These are phyloP conservation scores for Trichoderma arundinaceum DNA, from an alignment of 2,329 filamentous ascomycete species.

Conservation along the genomic window DNA sequence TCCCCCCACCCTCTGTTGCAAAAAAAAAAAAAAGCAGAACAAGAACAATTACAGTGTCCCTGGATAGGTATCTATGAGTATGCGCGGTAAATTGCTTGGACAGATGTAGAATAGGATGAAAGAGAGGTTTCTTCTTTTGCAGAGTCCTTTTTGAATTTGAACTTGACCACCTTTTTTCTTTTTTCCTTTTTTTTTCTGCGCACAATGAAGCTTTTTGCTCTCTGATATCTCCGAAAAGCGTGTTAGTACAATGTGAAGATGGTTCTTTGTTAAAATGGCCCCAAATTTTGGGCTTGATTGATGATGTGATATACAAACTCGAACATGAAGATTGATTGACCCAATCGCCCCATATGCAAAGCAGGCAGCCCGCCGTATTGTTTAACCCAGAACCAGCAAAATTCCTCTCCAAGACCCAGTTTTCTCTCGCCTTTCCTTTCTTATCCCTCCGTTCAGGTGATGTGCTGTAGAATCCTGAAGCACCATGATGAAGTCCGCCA, in stretches of 20 bases:
- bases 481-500: background rate
- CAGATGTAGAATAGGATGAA: conserved; percentile 31
- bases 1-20: background rate
- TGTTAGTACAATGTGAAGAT: background rate
- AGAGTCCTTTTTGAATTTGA: conserved; percentile 12
- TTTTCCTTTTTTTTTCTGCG: background rate
- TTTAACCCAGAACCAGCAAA: background rate
- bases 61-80: conserved; percentile 25
- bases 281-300: too few species aligned
- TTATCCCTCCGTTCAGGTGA: background rate
- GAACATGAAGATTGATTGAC: too few species aligned
- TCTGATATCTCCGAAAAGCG: background rate
- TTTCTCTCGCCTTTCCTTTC: too few species aligned
- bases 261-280: background rate
- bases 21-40: background rate
- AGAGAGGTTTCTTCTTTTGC: conserved; percentile 4
- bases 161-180: conserved; percentile 6
- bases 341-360: too few species aligned
- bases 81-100: conserved; percentile 26
- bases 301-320: too few species aligned
- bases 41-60: conserved; percentile 5
- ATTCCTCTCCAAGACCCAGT: background rate
- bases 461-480: background rate
- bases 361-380: too few species aligned
- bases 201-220: background rate